Conservation (phyloP, 768 basidiomycete species). For the Strobilomyces confusus region DNA sequence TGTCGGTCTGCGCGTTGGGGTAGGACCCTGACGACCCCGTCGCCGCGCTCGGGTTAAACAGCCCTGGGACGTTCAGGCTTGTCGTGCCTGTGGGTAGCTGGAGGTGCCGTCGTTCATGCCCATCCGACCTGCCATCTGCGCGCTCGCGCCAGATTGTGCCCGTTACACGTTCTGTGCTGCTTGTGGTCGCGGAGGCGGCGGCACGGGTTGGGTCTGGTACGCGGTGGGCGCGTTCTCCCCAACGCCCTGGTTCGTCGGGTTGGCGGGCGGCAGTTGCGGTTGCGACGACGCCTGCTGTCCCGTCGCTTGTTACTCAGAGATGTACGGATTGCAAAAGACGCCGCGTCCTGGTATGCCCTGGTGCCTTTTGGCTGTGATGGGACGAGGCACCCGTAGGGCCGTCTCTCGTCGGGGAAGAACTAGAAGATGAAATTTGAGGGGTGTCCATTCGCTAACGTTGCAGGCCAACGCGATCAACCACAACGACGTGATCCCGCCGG, state of each 20-base stretch:
- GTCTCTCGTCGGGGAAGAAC: slow-evolving; percentile 56
- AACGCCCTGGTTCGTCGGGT: slow-evolving; percentile 24
- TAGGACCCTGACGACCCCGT: slow-evolving; percentile 58
- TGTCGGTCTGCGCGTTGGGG: slow-evolving; percentile 30
- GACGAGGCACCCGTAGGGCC: slow-evolving; percentile 77
- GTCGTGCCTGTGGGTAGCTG: slow-evolving; percentile 16
- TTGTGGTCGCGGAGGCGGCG: slow-evolving; percentile 24
- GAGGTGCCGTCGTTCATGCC: slow-evolving; percentile 12
- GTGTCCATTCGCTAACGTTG: slow-evolving; percentile 52
- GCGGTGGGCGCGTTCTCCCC: slow-evolving; percentile 13
- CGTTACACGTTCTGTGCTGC: slow-evolving; percentile 23
- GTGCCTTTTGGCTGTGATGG: slow-evolving; percentile 85
- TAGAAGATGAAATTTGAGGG: slow-evolving; percentile 26
- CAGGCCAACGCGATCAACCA: slow-evolving; percentile 91
- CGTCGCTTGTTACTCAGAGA: slow-evolving; percentile 46
- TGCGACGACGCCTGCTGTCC: slow-evolving; percentile 26
- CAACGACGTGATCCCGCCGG: slow-evolving; percentile 87
- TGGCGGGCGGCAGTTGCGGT: slow-evolving; percentile 3
- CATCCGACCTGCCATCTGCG: slow-evolving; percentile 22
- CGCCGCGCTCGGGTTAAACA: slow-evolving; percentile 45
- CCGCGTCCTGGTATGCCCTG: slow-evolving; percentile 87
- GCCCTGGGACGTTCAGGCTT: slow-evolving; percentile 19
- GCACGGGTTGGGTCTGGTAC: slow-evolving; percentile 27
- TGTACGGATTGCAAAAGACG: slow-evolving; percentile 80
- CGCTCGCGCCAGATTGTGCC: slow-evolving; percentile 22